Evolutionary conservation across 805 yeast genomes (phyloP).

Genomic region (Saccharomyces jurei): DNA sequence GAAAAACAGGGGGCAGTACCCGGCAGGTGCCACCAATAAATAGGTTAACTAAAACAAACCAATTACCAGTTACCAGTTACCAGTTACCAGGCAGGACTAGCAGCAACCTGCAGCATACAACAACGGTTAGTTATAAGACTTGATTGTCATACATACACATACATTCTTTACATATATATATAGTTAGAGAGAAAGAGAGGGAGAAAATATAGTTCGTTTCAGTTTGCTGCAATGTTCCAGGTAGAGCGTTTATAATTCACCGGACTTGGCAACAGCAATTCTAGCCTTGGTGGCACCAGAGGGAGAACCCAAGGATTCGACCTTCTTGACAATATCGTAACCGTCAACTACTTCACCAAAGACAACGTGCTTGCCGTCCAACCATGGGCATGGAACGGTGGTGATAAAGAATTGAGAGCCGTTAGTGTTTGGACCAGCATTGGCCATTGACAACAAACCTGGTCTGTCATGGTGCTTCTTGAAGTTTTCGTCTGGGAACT

Average conservation of each 20-base stretch:
- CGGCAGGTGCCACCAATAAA: not conserved
- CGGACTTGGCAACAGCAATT: conserved; percentile 53
- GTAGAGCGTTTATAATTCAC: conserved; percentile 30
- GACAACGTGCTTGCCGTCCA: conserved; percentile 91
- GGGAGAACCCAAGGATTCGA: conserved; percentile 69
- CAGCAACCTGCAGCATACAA: not conserved
- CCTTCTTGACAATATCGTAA: conserved; percentile 72
- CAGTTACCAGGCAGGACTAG: not conserved
- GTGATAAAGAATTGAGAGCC: conserved; percentile 97
- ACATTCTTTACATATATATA: not conserved
- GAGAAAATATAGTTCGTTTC: not conserved
- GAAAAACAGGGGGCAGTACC: not conserved
- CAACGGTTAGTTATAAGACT: not conserved
- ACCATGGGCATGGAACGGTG: conserved; percentile 79
- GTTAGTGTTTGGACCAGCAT: conserved; percentile 96
- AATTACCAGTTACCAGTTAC: too few relatives aligned
- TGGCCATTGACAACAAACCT: conserved; percentile 90
- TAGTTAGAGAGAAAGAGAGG: not conserved
- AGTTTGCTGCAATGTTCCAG: not conserved
- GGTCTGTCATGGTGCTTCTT: conserved; percentile 66
- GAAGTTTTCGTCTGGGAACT: conserved; percentile 72
- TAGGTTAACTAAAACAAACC: not conserved
- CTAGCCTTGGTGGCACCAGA: conserved; percentile 64
- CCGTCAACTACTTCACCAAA: conserved; percentile 91
- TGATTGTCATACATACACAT: not conserved